Evolutionary conservation across 257 asterid species (phyloP).

Genomic region (Knoxia roxburghii): DNA sequence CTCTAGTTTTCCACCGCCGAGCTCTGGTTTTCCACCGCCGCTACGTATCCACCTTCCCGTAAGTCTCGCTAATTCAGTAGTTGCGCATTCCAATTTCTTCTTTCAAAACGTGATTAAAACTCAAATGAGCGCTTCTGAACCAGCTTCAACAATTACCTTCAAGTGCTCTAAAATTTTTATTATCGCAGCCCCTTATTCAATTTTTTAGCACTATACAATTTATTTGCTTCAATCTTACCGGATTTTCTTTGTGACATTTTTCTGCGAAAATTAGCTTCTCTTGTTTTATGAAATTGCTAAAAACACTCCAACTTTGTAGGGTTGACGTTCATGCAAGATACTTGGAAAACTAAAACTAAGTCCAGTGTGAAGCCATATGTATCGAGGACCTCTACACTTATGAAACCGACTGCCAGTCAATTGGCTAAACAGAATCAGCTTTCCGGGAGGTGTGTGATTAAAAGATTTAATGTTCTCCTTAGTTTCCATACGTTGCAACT

Average conservation of each 20-base stretch:
- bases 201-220: neutral
- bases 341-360: slow-evolving; percentile 40
- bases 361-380: slow-evolving; percentile 38
- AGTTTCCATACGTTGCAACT: neutral
- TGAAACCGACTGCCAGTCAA: slow-evolving; percentile 96
- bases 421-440: slow-evolving; percentile 83
- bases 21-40: slow-evolving; percentile 79
- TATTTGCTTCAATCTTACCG: neutral
- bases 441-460: slow-evolving; percentile 44
- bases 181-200: neutral
- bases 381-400: slow-evolving; percentile 77
- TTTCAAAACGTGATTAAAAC: slow-evolving; percentile 7
- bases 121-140: slow-evolving; percentile 33
- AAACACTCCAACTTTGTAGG: slow-evolving; percentile 36
- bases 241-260: neutral
- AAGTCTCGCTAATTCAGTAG: slow-evolving; percentile 11
- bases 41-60: slow-evolving; percentile 92
- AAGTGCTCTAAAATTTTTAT: slow-evolving; percentile 36
- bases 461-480: slow-evolving; percentile 2
- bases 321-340: slow-evolving; percentile 37
- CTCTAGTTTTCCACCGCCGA: slow-evolving; percentile 60
- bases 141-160: slow-evolving; percentile 45
- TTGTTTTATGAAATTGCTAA: neutral
- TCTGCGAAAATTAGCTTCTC: neutral
- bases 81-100: neutral